Evolutionary conservation across 345 rosid species (phyloP).

Genomic region (Microthlaspi erraticum): DNA sequence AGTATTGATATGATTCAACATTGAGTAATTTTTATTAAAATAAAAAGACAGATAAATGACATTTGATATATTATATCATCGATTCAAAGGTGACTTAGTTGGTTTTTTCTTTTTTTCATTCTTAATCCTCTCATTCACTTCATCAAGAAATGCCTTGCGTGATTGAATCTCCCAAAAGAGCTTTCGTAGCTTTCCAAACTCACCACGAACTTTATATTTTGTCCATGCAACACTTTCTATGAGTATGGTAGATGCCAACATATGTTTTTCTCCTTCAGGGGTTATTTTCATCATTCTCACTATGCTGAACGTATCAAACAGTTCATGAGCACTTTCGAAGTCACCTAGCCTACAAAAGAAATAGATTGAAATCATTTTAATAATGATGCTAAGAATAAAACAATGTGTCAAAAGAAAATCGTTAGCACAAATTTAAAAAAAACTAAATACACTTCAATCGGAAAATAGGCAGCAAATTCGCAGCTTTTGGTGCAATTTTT

Average conservation of each 20-base stretch:
- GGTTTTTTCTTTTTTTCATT: background rate
- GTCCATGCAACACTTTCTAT: conserved; percentile 1
- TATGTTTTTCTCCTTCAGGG: background rate
- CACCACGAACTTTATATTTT: background rate
- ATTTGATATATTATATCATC: background rate
- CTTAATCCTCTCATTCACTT: background rate
- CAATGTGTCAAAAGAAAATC: background rate
- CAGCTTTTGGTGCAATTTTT: background rate
- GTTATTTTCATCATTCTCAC: background rate
- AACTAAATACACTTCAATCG: background rate
- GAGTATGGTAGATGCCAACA: conserved; percentile 10
- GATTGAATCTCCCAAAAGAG: background rate
- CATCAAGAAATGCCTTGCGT: background rate
- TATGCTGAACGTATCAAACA: conserved; percentile 11
- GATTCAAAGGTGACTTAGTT: background rate
- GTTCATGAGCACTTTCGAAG: background rate
- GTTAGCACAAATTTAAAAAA: background rate
- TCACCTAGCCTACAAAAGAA: background rate
- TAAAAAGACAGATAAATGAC: background rate
- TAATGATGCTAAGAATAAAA: background rate
- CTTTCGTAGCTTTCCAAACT: background rate
- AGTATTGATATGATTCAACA: background rate
- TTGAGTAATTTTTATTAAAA: background rate
- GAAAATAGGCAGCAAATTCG: conserved; percentile 16
- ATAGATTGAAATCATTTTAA: background rate